Evolutionary conservation across 164 flowering plant genomes (phyloP).

Genomic region (Cinnamomum chago): DNA sequence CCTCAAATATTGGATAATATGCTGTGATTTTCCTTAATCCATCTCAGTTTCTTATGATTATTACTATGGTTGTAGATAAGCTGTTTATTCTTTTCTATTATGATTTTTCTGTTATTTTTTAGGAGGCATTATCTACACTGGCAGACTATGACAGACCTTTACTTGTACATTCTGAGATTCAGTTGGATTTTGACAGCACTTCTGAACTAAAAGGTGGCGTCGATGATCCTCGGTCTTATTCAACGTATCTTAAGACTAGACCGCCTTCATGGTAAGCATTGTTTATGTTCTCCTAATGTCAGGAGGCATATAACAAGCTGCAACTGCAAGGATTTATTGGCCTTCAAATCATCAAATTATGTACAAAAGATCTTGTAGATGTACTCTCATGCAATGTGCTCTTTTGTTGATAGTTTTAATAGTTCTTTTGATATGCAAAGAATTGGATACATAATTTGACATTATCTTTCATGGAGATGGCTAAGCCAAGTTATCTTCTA

Average conservation of each 20-base stretch:
- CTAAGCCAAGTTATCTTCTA: too few species aligned
- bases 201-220: constrained; percentile 24
- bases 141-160: constrained; percentile 87
- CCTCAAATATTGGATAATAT: background rate
- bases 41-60: background rate
- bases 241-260: constrained; percentile 80
- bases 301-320: background rate
- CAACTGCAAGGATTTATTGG: background rate
- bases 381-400: background rate
- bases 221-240: constrained; percentile 54
- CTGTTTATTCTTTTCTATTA: background rate
- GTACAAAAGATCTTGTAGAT: background rate
- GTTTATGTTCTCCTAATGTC: background rate
- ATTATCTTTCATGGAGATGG: too few species aligned
- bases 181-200: constrained; percentile 35
- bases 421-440: background rate
- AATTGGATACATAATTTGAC: too few species aligned
- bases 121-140: constrained; percentile 73
- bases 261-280: constrained; percentile 69
- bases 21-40: background rate
- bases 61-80: background rate
- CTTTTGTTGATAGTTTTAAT: too few species aligned
- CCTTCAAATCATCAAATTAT: background rate
- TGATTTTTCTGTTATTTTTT: constrained; percentile 5
- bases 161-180: constrained; percentile 91